Percentiles rank a stretch among this genome's conserved stretches.
phyloP scores from a whole-genome alignment of 352 stramenopile species.

The Pythium biforme region DNA sequence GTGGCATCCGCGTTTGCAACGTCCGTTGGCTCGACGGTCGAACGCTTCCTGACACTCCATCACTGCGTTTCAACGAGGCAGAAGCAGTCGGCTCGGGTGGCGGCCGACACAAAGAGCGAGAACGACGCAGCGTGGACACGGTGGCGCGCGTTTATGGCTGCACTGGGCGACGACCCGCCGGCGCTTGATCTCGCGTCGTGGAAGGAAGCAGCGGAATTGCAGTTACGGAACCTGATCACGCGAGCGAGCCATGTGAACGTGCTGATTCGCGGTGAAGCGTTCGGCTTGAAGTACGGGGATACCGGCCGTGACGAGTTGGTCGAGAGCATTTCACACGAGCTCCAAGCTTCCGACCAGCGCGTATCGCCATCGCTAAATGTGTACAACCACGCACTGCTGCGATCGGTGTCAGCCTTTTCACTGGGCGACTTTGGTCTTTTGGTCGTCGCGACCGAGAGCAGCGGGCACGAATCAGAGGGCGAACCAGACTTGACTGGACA shows the following conservation, averaged over 20 bases:
- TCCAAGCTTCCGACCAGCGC: not conserved
- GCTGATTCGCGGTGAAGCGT: not conserved
- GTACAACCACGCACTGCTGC: not conserved
- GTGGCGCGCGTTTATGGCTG: constrained; percentile 1
- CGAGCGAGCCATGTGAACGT: not conserved
- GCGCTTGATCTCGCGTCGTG: not conserved
- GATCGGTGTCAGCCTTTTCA: not conserved
- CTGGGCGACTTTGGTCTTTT: not conserved
- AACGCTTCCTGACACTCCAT: not conserved
- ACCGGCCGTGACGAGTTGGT: not conserved
- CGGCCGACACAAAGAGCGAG: not conserved
- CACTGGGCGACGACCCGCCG: not conserved
- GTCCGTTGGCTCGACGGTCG: not conserved
- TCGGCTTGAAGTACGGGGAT: not conserved
- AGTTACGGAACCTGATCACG: not conserved
- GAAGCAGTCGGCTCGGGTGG: not conserved
- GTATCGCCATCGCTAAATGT: constrained; percentile 3
- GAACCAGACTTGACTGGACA: not conserved
- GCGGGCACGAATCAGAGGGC: not conserved
- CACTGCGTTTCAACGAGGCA: not conserved
- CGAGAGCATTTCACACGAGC: not conserved
- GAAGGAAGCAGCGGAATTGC: not conserved
- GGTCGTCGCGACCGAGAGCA: constrained; percentile 1
- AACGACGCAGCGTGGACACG: not conserved
- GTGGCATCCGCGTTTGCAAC: not conserved